Base-by-base conservation (phyloP, 495 filamentous ascomycete species). In the Talaromyces thailandensis region DNA sequence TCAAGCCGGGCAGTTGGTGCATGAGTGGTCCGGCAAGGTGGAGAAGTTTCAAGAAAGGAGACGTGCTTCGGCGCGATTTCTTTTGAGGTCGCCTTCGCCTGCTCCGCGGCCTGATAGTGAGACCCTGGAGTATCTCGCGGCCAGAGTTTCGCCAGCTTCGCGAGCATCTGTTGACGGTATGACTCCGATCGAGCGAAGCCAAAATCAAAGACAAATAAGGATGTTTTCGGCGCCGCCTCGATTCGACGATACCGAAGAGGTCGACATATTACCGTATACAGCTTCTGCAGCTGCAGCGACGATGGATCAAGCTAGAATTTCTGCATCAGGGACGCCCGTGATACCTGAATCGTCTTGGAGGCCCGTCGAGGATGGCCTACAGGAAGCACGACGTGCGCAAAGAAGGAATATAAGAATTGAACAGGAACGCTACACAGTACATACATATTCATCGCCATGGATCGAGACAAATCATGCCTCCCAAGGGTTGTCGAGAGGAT, bases 11-110 rank as follows among this genome's bases (percentile, higher is more conserved):
- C 40, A 9, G 26, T 60, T 74, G n/a, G 52, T 43, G 0, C 0
- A 11, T 8, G 21, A 57, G 8, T 74, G 72, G 72, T 57, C 25
- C 6, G 12, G 25, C 43, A 37, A 68, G 53, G 64, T 70, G 9
- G 32, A 48, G 50, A 24, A 48, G 11, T 48, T 53, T 6, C 11
- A 53, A 16, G n/a, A 26, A 53, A 53, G 50, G 9, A 16, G 50
- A 16, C 21, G 1, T 28, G 50, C 23, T 16, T 28, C 50, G 14
- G 50, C 11, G 1, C 2, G 23, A 0, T 51, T 25, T 11, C 4
- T 40, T 40, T 40, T 16, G 12, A 16, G 35, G 35, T 40, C 35
- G 35, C 43, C 43, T 48, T 48, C 43, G 21, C 43, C 43, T 21
- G 1, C 43, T 48, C n/a, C n/a, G 2, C 4, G 14, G 2, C 35